These are phyloP conservation scores for Datisca glomerata DNA, from an alignment of 306 rosid genomes.

Conservation along the genomic window DNA sequence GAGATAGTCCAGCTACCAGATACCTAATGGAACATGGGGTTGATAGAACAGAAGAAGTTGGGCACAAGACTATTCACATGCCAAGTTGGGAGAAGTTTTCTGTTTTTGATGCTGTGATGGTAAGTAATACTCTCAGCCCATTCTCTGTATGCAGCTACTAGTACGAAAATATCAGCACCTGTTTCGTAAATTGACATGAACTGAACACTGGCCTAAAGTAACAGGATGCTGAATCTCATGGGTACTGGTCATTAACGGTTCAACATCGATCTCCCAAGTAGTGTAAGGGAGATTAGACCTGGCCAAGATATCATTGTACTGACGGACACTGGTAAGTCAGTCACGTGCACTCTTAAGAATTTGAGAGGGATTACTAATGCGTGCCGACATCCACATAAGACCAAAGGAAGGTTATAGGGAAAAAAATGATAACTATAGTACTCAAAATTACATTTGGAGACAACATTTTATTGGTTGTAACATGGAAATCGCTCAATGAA, in stretches of 20 bases:
- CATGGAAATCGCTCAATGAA: no score
- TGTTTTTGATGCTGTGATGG: constrained; percentile 81
- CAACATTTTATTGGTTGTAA: no score
- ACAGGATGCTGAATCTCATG: constrained; percentile 83
- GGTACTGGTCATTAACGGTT: constrained; percentile 70
- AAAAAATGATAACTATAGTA: no score
- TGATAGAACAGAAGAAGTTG: constrained; percentile 88
- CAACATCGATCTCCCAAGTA: constrained; percentile 76
- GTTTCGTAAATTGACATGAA: no score
- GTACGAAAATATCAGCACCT: neutral
- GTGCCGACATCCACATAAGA: no score
- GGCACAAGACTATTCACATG: constrained; percentile 80
- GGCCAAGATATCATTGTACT: constrained; percentile 72
- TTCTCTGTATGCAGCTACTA: neutral
- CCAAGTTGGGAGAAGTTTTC: constrained; percentile 83
- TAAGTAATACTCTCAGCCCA: constrained; percentile 26
- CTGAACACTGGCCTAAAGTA: neutral
- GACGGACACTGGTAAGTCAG: constrained; percentile 58
- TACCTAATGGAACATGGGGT: constrained; percentile 83
- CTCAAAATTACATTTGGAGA: no score
- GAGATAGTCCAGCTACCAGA: constrained; percentile 88
- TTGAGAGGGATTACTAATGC: no score
- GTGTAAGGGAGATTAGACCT: constrained; percentile 61
- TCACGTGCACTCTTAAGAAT: constrained; percentile 53
- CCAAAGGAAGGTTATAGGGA: no score